phyloP scores from a whole-genome alignment of 208 protist genomes.

The Trypanosoma platydactyli region DNA sequence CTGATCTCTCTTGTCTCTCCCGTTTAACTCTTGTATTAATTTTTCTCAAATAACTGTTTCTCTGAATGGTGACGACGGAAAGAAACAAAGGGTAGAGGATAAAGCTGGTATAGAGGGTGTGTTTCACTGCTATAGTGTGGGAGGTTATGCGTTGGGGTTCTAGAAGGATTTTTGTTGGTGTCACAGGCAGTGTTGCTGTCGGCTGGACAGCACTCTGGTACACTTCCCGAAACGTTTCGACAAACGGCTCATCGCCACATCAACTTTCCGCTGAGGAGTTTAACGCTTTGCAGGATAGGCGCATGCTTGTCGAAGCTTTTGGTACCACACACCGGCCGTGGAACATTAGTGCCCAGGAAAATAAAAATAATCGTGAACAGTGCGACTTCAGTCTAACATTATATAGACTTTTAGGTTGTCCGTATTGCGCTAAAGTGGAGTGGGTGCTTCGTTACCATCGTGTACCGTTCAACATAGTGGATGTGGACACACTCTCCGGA shows the following conservation, averaged over 20 bases:
- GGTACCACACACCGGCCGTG: constrained; percentile 50
- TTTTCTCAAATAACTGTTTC: not conserved
- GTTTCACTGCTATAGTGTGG: not conserved
- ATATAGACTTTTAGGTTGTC: constrained; percentile 79
- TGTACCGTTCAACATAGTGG: constrained; percentile 67
- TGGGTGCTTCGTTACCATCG: constrained; percentile 60
- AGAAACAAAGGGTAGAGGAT: not conserved
- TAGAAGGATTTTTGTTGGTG: not conserved
- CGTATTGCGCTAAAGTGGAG: constrained; percentile 86
- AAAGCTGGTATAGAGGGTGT: not conserved
- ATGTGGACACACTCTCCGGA: constrained; percentile 72
- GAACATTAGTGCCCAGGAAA: constrained; percentile 26
- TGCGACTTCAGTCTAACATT: constrained; percentile 52
- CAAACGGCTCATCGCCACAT: constrained; percentile 4
- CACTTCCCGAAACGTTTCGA: not conserved
- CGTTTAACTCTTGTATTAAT: too few species aligned
- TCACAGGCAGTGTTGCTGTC: constrained; percentile 9
- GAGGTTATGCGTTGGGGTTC: constrained; percentile 15
- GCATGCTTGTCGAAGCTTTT: constrained; percentile 45
- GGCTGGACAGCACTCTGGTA: constrained; percentile 16
- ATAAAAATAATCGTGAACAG: constrained; percentile 14
- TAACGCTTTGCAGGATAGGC: constrained; percentile 59
- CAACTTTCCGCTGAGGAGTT: constrained; percentile 58
- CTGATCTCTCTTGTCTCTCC: too few species aligned
- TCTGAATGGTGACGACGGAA: not conserved